A percentile compares a stretch with the other conserved stretches of the same genome.
phyloP scores from a whole-genome alignment of 2,329 filamentous ascomycete genomes.

The Curvularia lunata region DNA sequence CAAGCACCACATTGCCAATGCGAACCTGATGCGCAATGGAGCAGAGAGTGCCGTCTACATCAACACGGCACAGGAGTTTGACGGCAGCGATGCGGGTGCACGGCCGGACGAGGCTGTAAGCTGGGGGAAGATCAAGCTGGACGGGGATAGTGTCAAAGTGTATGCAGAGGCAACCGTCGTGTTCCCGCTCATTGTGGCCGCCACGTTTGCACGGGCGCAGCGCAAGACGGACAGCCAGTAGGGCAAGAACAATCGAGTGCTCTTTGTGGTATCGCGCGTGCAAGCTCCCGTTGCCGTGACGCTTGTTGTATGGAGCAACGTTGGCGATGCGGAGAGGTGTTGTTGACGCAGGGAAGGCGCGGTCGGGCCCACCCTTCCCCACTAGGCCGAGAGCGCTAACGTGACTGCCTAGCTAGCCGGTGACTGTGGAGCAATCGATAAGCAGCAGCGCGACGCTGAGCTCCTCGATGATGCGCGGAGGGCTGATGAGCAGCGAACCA shows the following conservation, averaged over 20 bases:
- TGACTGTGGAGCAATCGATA: constrained; percentile 29
- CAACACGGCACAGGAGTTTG: constrained; percentile 97
- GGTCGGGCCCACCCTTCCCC: constrained; percentile 26
- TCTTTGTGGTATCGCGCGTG: background rate
- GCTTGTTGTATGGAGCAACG: constrained; percentile 18
- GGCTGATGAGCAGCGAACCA: constrained; percentile 3
- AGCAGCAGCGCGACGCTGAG: constrained; percentile 15
- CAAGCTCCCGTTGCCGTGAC: constrained; percentile 1
- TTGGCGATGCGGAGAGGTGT: constrained; percentile 25
- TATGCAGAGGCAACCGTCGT: constrained; percentile 72
- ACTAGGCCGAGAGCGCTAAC: constrained; percentile 22
- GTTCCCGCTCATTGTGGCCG: constrained; percentile 71
- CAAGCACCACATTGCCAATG: constrained; percentile 98
- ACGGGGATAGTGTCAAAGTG: constrained; percentile 86
- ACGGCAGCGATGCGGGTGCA: constrained; percentile 94
- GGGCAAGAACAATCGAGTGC: background rate
- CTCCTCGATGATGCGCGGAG: constrained; percentile 1
- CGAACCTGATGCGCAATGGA: constrained; percentile 95
- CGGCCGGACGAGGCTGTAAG: constrained; percentile 95
- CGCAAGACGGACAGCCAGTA: background rate
- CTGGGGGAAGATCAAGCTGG: constrained; percentile 96
- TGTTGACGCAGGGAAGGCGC: constrained; percentile 33
- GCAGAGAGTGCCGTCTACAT: constrained; percentile 97
- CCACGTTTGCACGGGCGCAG: constrained; percentile 63
- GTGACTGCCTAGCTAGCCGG: constrained; percentile 31